Percentiles rank a stretch among this genome's conserved stretches.
These are phyloP conservation scores for Cyclotella cryptica DNA, from an alignment of 108 stramenopile genomes.

Conservation along the genomic window DNA sequence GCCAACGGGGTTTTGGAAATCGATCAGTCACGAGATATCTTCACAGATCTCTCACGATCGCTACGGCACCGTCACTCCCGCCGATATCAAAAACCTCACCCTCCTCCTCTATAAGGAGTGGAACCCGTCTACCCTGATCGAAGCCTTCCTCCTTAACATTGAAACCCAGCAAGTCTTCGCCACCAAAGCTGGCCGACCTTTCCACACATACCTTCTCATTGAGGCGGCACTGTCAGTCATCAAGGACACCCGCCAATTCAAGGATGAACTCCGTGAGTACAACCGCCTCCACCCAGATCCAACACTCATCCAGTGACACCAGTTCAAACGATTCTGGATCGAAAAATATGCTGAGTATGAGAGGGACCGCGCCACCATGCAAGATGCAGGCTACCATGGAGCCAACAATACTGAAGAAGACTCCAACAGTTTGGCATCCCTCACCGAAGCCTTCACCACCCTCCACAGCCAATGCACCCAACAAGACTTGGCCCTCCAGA, in stretches of 20 bases:
- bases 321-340: no score
- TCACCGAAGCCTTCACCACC: not conserved
- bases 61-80: not conserved
- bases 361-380: not conserved
- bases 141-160: conserved; percentile 1
- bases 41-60: not conserved
- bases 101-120: not conserved
- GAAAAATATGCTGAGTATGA: not conserved
- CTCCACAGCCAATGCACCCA: not conserved
- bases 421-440: not conserved
- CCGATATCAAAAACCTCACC: not conserved
- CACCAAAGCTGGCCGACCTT: not conserved
- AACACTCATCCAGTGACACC: not conserved
- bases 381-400: not conserved
- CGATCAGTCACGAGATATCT: not conserved
- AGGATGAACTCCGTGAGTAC: conserved; percentile 1
- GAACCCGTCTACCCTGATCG: not conserved
- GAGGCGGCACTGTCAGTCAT: not conserved
- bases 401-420: not conserved
- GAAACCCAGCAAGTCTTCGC: conserved; percentile 7
- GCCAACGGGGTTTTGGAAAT: not conserved
- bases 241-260: not conserved
- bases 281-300: not conserved
- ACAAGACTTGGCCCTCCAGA: not conserved
- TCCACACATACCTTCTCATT: not conserved